Conservation (phyloP, 176 grass and related monocot species). For the Poa pratensis region DNA sequence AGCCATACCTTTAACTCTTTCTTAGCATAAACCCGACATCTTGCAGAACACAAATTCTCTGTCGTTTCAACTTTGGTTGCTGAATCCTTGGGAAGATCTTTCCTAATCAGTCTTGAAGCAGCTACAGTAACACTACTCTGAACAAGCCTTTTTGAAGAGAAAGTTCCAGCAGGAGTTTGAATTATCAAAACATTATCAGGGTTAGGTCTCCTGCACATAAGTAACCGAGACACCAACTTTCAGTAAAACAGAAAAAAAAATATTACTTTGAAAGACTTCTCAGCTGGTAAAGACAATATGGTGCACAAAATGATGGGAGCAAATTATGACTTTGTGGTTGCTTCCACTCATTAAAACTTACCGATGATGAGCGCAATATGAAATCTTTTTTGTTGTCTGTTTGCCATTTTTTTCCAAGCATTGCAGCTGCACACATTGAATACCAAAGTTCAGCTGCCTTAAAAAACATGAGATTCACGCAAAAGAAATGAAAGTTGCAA, state of each 20-base stretch:
- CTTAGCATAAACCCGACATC: constrained; percentile 75
- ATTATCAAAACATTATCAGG: constrained; percentile 97
- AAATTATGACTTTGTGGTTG: background rate
- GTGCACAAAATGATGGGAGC: background rate
- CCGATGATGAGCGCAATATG: constrained; percentile 91
- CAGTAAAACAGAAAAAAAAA: background rate
- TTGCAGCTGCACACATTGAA: constrained; percentile 61
- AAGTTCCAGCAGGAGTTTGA: constrained; percentile 85
- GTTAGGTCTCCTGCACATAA: constrained; percentile 75
- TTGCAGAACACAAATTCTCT: constrained; percentile 60
- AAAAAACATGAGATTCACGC: constrained; percentile 3
- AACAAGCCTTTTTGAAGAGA: constrained; percentile 92
- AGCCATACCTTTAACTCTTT: constrained; percentile 74
- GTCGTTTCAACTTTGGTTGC: constrained; percentile 43
- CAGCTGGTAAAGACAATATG: constrained; percentile 16
- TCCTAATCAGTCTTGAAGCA: constrained; percentile 88
- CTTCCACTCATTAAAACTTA: constrained; percentile 48
- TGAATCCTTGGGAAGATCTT: constrained; percentile 61
- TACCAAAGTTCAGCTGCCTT: constrained; percentile 28
- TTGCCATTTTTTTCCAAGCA: constrained; percentile 91
- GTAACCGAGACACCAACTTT: constrained; percentile 36
- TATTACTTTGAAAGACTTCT: background rate
- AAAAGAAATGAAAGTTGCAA: constrained; percentile 12
- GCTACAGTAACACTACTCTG: constrained; percentile 62
- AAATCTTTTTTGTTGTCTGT: constrained; percentile 84